A percentile compares a stretch with the other conserved stretches of the same genome.
Conservation (phyloP, 1,139 yeast species). For the Blastobotrys illinoisensis region DNA sequence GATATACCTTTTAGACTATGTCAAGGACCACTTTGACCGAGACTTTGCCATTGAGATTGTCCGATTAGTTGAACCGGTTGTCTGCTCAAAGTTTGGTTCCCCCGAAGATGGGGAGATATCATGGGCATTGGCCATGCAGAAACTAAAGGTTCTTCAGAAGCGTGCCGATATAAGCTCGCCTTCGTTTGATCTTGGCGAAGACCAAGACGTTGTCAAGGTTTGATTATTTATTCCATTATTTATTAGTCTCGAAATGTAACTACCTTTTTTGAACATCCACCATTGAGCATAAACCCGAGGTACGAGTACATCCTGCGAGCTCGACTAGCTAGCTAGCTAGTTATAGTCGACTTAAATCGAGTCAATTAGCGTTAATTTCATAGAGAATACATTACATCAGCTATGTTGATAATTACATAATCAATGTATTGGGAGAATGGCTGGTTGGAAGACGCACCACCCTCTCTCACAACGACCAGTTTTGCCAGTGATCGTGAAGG, state of each 20-base stretch:
- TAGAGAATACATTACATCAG: too few species aligned
- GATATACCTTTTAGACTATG: not conserved
- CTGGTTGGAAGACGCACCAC: not conserved
- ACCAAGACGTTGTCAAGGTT: not conserved
- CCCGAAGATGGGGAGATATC: conserved; percentile 1
- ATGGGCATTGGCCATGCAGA: conserved; percentile 10
- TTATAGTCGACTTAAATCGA: too few species aligned
- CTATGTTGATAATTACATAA: too few species aligned
- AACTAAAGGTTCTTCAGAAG: conserved; percentile 3
- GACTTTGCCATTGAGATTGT: not conserved
- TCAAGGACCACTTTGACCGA: not conserved
- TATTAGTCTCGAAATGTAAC: too few species aligned
- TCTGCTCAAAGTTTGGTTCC: not conserved
- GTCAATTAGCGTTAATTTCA: too few species aligned
- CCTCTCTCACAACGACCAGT: not conserved
- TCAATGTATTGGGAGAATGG: not conserved
- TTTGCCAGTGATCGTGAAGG: not conserved
- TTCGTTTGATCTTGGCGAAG: not conserved
- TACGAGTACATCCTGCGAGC: too few species aligned
- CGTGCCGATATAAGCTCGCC: not conserved
- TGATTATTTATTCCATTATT: conserved; percentile 1
- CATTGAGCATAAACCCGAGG: too few species aligned
- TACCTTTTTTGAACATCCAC: too few species aligned
- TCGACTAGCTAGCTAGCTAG: too few species aligned
- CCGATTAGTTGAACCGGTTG: not conserved